Evolutionary conservation across 805 yeast species (phyloP).

Genomic region (Saccharomycopsis sp.): DNA sequence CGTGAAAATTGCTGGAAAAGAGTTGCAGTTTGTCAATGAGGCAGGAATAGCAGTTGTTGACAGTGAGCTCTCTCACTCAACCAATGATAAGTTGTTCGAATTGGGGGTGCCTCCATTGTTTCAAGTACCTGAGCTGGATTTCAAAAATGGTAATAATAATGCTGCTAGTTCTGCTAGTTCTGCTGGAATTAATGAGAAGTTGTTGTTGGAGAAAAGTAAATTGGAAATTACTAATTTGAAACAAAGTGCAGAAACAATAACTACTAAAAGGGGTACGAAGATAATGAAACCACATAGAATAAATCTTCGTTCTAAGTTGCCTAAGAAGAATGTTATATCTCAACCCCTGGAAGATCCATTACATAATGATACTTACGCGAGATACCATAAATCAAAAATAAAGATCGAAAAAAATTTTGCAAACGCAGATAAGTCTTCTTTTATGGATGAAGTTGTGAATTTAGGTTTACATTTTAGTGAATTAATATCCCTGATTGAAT

Average conservation of each 20-base stretch:
- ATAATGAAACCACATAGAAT: conserved; percentile 10
- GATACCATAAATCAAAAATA: conserved; percentile 19
- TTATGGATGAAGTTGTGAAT: conserved; percentile 14
- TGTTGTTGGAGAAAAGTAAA: conserved; percentile 6
- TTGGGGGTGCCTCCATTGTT: neutral
- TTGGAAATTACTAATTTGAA: neutral
- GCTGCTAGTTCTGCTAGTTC: neutral
- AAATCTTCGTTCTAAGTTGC: conserved; percentile 4
- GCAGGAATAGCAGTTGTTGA: neutral
- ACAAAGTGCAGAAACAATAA: conserved; percentile 4
- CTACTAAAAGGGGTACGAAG: conserved; percentile 8
- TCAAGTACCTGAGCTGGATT: conserved; percentile 1
- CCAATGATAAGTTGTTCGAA: neutral
- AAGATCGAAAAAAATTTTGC: conserved; percentile 21
- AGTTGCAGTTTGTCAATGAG: conserved; percentile 7
- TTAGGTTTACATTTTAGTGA: conserved; percentile 6
- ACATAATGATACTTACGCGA: conserved; percentile 3
- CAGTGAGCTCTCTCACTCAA: neutral
- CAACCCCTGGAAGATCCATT: conserved; percentile 15
- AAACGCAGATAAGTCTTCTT: conserved; percentile 14
- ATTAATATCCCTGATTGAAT: conserved; percentile 7
- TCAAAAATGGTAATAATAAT: neutral
- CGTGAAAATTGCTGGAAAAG: neutral
- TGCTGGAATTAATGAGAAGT: neutral
- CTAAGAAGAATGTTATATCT: neutral